These are phyloP conservation scores for Lanmaoa pseudosensibilis DNA, from an alignment of 768 basidiomycete species.

Conservation along the genomic window DNA sequence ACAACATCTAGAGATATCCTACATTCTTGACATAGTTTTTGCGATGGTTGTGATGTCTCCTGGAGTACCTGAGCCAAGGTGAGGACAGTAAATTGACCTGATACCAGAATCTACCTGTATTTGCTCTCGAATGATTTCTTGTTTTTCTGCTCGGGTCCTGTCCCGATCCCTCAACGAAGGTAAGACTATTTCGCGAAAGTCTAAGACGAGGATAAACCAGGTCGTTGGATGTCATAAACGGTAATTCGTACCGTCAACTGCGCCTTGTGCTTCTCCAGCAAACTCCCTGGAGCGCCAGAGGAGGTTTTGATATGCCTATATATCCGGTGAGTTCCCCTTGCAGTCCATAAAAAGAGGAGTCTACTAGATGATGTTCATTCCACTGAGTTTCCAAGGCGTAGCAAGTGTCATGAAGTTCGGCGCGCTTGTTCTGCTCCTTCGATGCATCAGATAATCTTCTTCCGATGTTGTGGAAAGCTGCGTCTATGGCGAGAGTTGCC, in stretches of 20 bases:
- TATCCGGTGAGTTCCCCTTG: background rate
- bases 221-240: fast-evolving
- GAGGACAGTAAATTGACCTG: background rate
- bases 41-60: slow-evolving; percentile 18
- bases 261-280: slow-evolving; percentile 19
- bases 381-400: slow-evolving; percentile 12
- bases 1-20: background rate
- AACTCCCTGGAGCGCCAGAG: slow-evolving; percentile 23
- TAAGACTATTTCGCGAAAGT: slow-evolving; percentile 20
- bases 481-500: slow-evolving; percentile 19
- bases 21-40: slow-evolving; percentile 22
- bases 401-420: slow-evolving; percentile 14
- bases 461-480: slow-evolving; percentile 16
- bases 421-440: slow-evolving; percentile 6
- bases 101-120: slow-evolving; percentile 1
- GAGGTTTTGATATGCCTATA: slow-evolving; percentile 15
- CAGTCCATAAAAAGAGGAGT: background rate
- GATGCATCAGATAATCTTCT: slow-evolving; percentile 6
- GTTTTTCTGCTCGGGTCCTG: slow-evolving; percentile 8
- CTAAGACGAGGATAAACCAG: background rate
- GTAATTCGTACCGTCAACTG: slow-evolving; percentile 15
- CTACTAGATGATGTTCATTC: slow-evolving; percentile 16
- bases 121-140: slow-evolving; percentile 18
- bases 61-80: slow-evolving; percentile 13
- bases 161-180: slow-evolving; percentile 11